Evolutionary conservation across 768 basidiomycete genomes (phyloP).

Genomic region (Agaricus subrufescens): DNA sequence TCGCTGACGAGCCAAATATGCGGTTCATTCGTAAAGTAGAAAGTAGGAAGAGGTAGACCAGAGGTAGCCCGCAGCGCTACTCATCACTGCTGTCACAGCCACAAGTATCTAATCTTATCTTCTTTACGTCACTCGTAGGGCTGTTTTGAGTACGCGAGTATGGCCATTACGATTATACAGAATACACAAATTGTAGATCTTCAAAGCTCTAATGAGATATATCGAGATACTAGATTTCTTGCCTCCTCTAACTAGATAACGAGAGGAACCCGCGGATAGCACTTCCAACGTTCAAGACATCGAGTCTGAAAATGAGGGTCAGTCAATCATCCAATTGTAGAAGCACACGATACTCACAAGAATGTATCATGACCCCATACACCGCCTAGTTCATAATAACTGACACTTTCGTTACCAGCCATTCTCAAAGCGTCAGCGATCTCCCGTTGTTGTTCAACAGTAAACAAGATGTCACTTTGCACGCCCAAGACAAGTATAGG

Average conservation of each 20-base stretch:
- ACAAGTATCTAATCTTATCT: neutral
- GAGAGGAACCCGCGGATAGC: constrained; percentile 88
- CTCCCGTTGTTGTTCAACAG: constrained; percentile 96
- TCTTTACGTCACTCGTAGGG: neutral
- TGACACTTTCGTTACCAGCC: constrained; percentile 84
- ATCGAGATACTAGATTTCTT: neutral
- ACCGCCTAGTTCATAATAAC: constrained; percentile 96
- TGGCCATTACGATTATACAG: neutral
- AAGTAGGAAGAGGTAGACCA: neutral
- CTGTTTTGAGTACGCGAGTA: too few relatives aligned
- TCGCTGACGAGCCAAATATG: constrained; percentile 71
- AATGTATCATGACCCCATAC: constrained; percentile 99
- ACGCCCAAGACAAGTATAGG: constrained; percentile 89
- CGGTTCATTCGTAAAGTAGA: constrained; percentile 58
- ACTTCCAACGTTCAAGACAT: constrained; percentile 85
- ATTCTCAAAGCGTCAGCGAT: constrained; percentile 87
- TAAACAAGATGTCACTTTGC: constrained; percentile 95
- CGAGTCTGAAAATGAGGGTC: constrained; percentile 45
- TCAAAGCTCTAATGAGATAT: neutral
- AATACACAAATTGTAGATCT: neutral
- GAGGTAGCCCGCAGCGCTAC: neutral
- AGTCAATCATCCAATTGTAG: neutral
- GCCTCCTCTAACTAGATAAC: neutral
- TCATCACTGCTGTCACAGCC: neutral
- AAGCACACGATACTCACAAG: constrained; percentile 50